Base-by-base conservation (phyloP, 345 rosid species). In the Eucalyptus sp. region DNA sequence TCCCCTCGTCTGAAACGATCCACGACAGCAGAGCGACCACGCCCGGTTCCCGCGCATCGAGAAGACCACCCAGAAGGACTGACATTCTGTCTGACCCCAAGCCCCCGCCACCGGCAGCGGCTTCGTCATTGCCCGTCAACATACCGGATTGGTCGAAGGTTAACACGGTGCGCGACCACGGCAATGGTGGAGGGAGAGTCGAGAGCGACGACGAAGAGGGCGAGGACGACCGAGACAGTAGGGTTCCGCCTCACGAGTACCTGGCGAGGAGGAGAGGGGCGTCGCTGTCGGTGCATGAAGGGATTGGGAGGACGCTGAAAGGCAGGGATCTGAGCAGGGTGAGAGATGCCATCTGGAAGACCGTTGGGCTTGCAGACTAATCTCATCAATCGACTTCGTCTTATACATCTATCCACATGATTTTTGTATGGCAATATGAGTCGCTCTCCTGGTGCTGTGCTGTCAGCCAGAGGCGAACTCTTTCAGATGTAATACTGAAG, bases 241-340 rank as follows among this genome's bases (percentile, higher is more conserved):
- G 93, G 87, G 50, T 93, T 58, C 94, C 93, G 15, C 93, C 93
- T 6, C 94, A 93, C 86, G 94, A 92, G 87, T 92, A 88, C 88
- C 84, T 93, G 87, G 94, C 94, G 11, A 90, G 93, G 91, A 91
- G 90, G 86, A 87, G 93, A 84, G 93, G 93, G 7, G 93, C 91
- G 27, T 91, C 94, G 13, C 88, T 92, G 85, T 93, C 94, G 52
- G 94, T 92, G 68, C 93, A 93, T 86, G 94, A 92, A 90, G 94
- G 94, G 54, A 52, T 90, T 33, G 93, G 94, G 41, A 89, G 94
- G 91, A 93, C 93, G 44, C 89, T 93, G 85, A 93, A 92, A 86
- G 94, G 94, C 29, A 89, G 94, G 44, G 94, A 93, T 86, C 89
- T 93, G 86, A 81, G 93, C 60, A 92, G 90, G 93, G 92, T 93